Evolutionary conservation across 1,139 yeast genomes (phyloP).

Genomic region (Magnusiomyces tetraspermus): DNA sequence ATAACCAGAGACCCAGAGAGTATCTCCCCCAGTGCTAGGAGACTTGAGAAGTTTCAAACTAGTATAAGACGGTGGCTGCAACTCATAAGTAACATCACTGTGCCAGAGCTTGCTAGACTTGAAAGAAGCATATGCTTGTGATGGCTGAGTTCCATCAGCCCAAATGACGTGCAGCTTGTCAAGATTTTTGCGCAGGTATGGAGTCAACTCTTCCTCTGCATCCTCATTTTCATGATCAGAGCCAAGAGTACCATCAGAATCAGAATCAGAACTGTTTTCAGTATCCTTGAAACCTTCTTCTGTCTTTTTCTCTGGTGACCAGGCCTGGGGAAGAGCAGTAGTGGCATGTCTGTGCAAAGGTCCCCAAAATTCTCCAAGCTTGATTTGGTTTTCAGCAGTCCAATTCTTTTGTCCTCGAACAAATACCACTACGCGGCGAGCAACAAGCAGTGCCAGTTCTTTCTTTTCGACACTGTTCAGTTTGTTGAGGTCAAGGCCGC

Average conservation of each 20-base stretch:
- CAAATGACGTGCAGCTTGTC: constrained; percentile 52
- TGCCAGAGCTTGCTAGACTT: constrained; percentile 41
- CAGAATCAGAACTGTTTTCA: not conserved
- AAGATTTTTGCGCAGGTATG: constrained; percentile 21
- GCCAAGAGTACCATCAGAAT: not conserved
- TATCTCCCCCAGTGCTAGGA: constrained; percentile 64
- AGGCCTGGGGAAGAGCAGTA: constrained; percentile 48
- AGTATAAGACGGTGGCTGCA: constrained; percentile 61
- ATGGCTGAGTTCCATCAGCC: constrained; percentile 26
- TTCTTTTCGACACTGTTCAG: constrained; percentile 43
- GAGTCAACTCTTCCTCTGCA: not conserved
- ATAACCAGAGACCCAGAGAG: constrained; percentile 54
- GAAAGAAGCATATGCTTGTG: constrained; percentile 22
- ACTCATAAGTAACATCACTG: constrained; percentile 61
- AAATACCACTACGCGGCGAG: constrained; percentile 58
- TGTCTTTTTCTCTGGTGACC: not conserved
- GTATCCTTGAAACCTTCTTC: not conserved
- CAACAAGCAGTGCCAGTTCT: constrained; percentile 55
- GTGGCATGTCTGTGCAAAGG: constrained; percentile 67
- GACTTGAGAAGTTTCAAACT: constrained; percentile 52
- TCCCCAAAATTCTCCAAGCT: constrained; percentile 57
- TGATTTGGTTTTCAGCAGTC: constrained; percentile 42
- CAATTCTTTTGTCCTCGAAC: constrained; percentile 53
- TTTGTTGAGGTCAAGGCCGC: constrained; percentile 44
- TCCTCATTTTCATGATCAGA: not conserved